Percentiles rank a stretch among this genome's conserved stretches.
Conservation (phyloP, 805 yeast genomes). For the Danielia reshetovae region DNA sequence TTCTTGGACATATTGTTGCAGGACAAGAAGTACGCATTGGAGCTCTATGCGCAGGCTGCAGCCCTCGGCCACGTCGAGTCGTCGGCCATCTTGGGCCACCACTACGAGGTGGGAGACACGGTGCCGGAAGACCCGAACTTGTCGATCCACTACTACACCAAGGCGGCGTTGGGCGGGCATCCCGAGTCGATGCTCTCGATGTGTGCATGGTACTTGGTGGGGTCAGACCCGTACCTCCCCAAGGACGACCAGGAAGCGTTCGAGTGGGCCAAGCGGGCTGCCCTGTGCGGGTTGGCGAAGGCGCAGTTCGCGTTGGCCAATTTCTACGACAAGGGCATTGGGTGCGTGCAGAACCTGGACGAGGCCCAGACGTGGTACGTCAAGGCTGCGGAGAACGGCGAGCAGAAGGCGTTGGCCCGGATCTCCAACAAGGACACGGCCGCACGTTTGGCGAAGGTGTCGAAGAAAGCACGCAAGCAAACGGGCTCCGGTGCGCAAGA, state of each 20-base stretch:
- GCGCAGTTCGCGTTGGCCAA: conserved; percentile 85
- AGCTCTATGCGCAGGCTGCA: conserved; percentile 83
- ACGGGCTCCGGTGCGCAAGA: conserved; percentile 23
- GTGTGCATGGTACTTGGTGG: conserved; percentile 96
- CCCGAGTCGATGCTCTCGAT: conserved; percentile 85
- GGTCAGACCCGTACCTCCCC: conserved; percentile 78
- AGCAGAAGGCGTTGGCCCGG: conserved; percentile 34
- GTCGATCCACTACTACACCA: conserved; percentile 88
- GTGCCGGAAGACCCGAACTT: conserved; percentile 77
- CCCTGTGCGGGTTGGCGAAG: conserved; percentile 65
- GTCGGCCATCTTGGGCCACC: conserved; percentile 72
- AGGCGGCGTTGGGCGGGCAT: conserved; percentile 87
- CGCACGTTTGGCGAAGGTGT: conserved; percentile 26
- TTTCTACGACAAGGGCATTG: conserved; percentile 84
- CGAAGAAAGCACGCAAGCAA: conserved; percentile 20
- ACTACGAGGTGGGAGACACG: conserved; percentile 77
- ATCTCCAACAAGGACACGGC: conserved; percentile 29
- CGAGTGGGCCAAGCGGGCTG: conserved; percentile 92
- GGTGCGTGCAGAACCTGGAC: conserved; percentile 56
- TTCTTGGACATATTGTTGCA: conserved; percentile 82
- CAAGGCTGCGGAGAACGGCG: conserved; percentile 61
- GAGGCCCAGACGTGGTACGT: conserved; percentile 73
- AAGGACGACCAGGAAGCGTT: conserved; percentile 82
- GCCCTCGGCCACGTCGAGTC: conserved; percentile 82
- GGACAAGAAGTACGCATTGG: conserved; percentile 80